Evolutionary conservation across 768 basidiomycete species (phyloP), one percentile per base, ranked within the genome.

Genomic region (Phanerochaete sordida): DNA sequence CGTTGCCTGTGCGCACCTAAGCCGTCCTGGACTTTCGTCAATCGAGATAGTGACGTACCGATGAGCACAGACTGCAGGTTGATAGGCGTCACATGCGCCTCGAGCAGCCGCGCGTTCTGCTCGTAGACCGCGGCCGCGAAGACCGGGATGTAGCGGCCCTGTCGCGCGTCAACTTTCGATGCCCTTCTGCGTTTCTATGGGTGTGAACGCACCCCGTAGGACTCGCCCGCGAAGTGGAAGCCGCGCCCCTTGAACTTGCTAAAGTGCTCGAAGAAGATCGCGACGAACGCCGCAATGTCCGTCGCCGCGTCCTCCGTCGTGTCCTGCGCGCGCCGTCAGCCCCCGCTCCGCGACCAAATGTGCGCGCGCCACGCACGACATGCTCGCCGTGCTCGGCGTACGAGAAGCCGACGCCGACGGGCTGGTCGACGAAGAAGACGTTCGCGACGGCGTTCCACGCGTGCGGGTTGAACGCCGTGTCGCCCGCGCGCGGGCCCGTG

Each of bases 261-360:
- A 66, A 91, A 91, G 57, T 84, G 77, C 62, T 89, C 85, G 50
- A 90, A 89, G 72, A 89, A 89, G 56, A 90, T 81, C 5, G 80
- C 74, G 0, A 88, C 75, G 60, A 90, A 90, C 0, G 83, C 80
- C 0, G 86, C 86, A 3, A 89, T 81, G 64, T 90, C 87, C 56
- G 79, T 76, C 0, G 86, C 84, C 7, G 85, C 87, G 45, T 86
- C 82, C 66, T 87, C 85, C 0, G 85, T 82, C 3, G 81, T 85
- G 48, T 78, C 75, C 84, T 86, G 31, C 24, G 26, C 8, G 39
- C 24, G 30, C n/a, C 11, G 15, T 19, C 35, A 1, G 19, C 24
- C 13, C 8, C 48, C 11, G 37, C 12, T 1, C 21, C 11, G 12
- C 2, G 48, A 24, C 2, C 24, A n/a, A 54, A 37, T 39, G 23